These are phyloP conservation scores for Ophiocordyceps australis DNA, from an alignment of 2,329 filamentous ascomycete genomes.

Conservation along the genomic window DNA sequence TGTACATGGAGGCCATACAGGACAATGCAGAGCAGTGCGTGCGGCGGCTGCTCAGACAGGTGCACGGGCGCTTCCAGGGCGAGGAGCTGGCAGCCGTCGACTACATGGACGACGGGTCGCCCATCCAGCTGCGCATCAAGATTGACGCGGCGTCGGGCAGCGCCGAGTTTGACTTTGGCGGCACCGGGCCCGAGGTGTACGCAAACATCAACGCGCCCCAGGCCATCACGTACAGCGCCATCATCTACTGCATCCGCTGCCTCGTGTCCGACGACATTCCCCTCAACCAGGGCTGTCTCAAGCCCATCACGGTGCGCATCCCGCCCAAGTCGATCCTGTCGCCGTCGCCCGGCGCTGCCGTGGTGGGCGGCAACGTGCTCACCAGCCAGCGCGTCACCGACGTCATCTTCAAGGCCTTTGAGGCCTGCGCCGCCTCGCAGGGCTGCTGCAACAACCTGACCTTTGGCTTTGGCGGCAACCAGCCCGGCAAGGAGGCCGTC, in stretches of 20 bases:
- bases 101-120: slow-evolving; percentile 76
- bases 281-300: slow-evolving; percentile 70
- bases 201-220: slow-evolving; percentile 16
- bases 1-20: slow-evolving; percentile 26
- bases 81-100: slow-evolving; percentile 13
- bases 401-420: slow-evolving; percentile 65
- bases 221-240: slow-evolving; percentile 30
- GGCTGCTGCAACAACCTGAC: slow-evolving; percentile 76
- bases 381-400: slow-evolving; percentile 70
- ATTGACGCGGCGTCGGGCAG: slow-evolving; percentile 61
- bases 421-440: slow-evolving; percentile 60
- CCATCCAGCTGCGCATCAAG: slow-evolving; percentile 55
- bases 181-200: slow-evolving; percentile 12
- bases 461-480: slow-evolving; percentile 62
- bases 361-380: slow-evolving; percentile 69
- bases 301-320: slow-evolving; percentile 57
- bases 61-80: slow-evolving; percentile 4
- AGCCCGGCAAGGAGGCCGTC: slow-evolving; percentile 28
- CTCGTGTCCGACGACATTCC: slow-evolving; percentile 71
- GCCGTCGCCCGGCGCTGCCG: slow-evolving; percentile 59
- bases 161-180: slow-evolving; percentile 41
- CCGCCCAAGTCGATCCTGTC: slow-evolving; percentile 56
- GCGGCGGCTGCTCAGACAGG: slow-evolving; percentile 22
- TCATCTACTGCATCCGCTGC: slow-evolving; percentile 72
- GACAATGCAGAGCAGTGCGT: slow-evolving; percentile 40